Evolutionary conservation across 345 rosid genomes (phyloP).

Genomic region (Pistacia atlantica): DNA sequence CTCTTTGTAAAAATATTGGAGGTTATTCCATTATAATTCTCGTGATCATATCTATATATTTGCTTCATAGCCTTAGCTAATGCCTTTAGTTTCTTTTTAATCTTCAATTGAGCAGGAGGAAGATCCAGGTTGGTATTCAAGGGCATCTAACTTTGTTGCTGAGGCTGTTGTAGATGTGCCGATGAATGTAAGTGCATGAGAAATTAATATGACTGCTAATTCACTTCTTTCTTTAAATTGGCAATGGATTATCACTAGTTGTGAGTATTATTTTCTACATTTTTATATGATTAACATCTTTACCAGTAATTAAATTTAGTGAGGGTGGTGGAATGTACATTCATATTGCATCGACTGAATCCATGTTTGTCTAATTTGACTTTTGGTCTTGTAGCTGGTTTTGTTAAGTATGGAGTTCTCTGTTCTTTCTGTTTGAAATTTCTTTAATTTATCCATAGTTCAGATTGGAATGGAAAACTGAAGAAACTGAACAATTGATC

Average conservation of each 20-base stretch:
- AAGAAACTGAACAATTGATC: not conserved
- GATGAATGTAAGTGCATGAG: conserved; percentile 58
- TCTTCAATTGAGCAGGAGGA: conserved; percentile 67
- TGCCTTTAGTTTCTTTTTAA: conserved; percentile 3
- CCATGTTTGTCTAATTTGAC: not conserved
- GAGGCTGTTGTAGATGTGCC: conserved; percentile 74
- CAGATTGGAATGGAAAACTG: not conserved
- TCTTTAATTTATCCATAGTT: not conserved
- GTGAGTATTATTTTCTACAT: not conserved
- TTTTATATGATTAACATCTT: not conserved
- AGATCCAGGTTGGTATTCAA: conserved; percentile 96
- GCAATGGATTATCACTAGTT: not conserved
- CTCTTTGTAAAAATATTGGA: conserved; percentile 98
- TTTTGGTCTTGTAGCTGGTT: not conserved
- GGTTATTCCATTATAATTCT: conserved; percentile 46
- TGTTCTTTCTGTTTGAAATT: not conserved
- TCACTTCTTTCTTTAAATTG: not conserved
- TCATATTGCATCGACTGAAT: conserved; percentile 1
- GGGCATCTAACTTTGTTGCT: conserved; percentile 67
- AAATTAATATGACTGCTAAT: not conserved
- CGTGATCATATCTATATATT: conserved; percentile 17
- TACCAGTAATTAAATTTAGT: not conserved
- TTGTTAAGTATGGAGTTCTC: not conserved
- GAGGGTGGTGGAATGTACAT: not conserved
- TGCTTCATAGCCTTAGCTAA: not conserved